Percentiles rank a stretch among this genome's conserved stretches.
phyloP scores from a whole-genome alignment of 345 rosid species.

The Eucalyptus virginea region DNA sequence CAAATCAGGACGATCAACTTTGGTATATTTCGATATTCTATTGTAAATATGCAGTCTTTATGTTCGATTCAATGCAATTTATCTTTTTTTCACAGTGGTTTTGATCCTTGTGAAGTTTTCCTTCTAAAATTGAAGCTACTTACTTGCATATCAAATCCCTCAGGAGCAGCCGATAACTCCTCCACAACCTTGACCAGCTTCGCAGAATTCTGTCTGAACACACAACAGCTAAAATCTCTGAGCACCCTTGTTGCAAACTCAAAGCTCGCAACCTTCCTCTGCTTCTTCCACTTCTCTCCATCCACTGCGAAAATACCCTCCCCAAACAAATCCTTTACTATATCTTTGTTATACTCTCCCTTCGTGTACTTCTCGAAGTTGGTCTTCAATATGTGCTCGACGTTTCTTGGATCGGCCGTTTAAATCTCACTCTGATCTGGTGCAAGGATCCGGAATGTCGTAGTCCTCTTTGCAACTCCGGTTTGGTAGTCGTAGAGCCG shows the following conservation, averaged over 20 bases:
- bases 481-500: constrained; percentile 50
- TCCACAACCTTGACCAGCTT: constrained; percentile 27
- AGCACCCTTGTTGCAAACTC: constrained; percentile 72
- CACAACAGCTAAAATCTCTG: constrained; percentile 55
- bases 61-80: not conserved
- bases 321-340: constrained; percentile 42
- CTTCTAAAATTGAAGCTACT: not conserved
- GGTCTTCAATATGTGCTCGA: constrained; percentile 52
- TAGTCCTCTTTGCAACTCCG: constrained; percentile 19
- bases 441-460: constrained; percentile 43
- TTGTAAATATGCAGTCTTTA: not conserved
- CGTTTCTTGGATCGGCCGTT: constrained; percentile 49
- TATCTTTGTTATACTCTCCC: constrained; percentile 16
- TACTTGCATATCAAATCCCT: constrained; percentile 58
- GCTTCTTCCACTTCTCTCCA: constrained; percentile 77
- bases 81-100: not conserved
- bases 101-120: not conserved
- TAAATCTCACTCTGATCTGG: constrained; percentile 25
- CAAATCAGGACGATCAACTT: not conserved
- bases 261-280: constrained; percentile 67
- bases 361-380: constrained; percentile 35
- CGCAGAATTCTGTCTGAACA: constrained; percentile 42
- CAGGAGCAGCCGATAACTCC: constrained; percentile 7
- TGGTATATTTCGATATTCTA: not conserved
- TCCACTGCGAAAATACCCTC: constrained; percentile 69